Percentiles rank a stretch among this genome's conserved stretches.
These are phyloP conservation scores for Boletus reticuloceps DNA, from an alignment of 768 basidiomycete genomes.

Conservation along the genomic window DNA sequence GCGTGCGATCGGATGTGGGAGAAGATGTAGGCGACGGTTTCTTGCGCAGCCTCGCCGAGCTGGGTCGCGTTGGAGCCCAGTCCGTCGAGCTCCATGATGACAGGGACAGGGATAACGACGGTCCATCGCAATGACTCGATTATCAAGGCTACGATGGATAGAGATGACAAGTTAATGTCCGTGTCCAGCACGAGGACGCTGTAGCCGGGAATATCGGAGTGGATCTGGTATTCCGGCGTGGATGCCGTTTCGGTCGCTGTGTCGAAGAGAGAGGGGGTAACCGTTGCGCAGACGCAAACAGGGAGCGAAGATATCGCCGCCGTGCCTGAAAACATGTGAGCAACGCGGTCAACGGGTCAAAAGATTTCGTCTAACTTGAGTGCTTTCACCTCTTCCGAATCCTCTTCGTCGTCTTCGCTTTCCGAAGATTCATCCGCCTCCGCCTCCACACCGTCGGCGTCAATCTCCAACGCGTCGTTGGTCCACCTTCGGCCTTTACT, in stretches of 20 bases:
- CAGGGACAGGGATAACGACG: slow-evolving; percentile 86
- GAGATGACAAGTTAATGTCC: slow-evolving; percentile 86
- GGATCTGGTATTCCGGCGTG: slow-evolving; percentile 23
- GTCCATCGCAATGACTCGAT: slow-evolving; percentile 86
- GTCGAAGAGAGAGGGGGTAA: too few species aligned
- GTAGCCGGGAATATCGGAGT: slow-evolving; percentile 64
- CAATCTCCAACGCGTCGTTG: slow-evolving; percentile 72
- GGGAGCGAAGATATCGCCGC: too few species aligned
- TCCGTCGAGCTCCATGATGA: slow-evolving; percentile 97
- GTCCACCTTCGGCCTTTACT: slow-evolving; percentile 58
- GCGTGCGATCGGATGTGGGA: too few species aligned
- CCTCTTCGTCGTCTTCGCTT: slow-evolving; percentile 61
- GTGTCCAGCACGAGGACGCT: slow-evolving; percentile 73
- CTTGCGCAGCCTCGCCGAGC: slow-evolving; percentile 35
- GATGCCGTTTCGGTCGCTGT: slow-evolving; percentile 16
- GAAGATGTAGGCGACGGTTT: too few species aligned
- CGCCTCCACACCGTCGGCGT: slow-evolving; percentile 44
- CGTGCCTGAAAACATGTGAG: too few species aligned
- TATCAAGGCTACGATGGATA: slow-evolving; percentile 67
- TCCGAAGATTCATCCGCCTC: slow-evolving; percentile 45
- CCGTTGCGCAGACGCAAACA: too few species aligned
- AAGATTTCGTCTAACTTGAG: slow-evolving; percentile 56
- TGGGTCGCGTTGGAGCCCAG: slow-evolving; percentile 61
- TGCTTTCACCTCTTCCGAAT: slow-evolving; percentile 42
- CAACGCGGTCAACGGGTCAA: too few species aligned